Evolutionary conservation across 345 rosid species (phyloP), one percentile per base, ranked within the genome.

Genomic region (Abelmoschus esculentus): DNA sequence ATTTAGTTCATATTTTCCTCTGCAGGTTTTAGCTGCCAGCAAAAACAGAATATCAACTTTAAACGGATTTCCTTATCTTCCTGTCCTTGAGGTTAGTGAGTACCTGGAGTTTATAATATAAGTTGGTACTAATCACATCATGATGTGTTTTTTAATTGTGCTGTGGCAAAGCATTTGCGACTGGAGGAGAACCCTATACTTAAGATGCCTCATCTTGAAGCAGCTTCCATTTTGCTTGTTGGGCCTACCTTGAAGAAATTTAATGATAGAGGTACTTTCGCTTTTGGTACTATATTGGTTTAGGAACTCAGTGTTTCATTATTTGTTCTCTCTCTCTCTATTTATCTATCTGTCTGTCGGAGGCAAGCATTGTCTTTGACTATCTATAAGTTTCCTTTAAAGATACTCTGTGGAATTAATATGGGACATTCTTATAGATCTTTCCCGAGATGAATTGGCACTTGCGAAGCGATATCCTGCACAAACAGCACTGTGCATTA

Each of bases 171-270:
- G 98, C 98, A 93, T 89, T 83, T 93, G 72, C 92, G 98, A 69
- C 86, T 93, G 69, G 98, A 93, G 84, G 98, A 93, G 85, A 93
- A 93, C 82, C 97, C 97, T 65, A 76, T 93, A 77, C 91, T 91
- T 74, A 89, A 91, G 86, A 89, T 91, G 88, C 76, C 93, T 74
- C 97, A 93, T 83, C 40, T 93, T 78, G 97, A 93, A 88, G 98
- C 97, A 22, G 98, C 97, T 72, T 80, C 90, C 67, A 87, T 91
- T 73, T 73, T 93, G 84, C 97, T 93, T 80, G 91, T 91, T 79
- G 98, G 98, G 80, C 88, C 91, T 66, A 88, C 96, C 55, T 80
- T 93, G 83, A 93, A 93, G 81, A 93, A 89, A 83, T 93, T 93
- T 79, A 93, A 93, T 80, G 98, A 93, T 85, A 87, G 95, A 91